Evolutionary conservation across 2,329 filamentous ascomycete species (phyloP).

Genomic region (Colletotrichum lentis): DNA sequence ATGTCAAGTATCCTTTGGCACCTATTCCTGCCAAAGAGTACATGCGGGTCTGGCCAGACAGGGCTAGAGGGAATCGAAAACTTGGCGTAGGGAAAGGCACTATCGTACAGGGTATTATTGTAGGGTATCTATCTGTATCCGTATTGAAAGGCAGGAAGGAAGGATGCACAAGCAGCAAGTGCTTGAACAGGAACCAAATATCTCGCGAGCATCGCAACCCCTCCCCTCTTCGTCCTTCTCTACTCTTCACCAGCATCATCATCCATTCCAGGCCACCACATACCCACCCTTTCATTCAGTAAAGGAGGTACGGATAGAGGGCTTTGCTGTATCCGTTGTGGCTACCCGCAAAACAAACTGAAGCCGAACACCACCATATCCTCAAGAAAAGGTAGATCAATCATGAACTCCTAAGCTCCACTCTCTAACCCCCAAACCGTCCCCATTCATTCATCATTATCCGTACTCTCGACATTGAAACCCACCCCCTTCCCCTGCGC

Average conservation of each 20-base stretch:
- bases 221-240: neutral
- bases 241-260: neutral
- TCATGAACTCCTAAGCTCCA: slow-evolving; percentile 33
- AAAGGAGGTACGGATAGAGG: too few relatives aligned
- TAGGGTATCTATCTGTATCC: too few relatives aligned
- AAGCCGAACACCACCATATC: slow-evolving; percentile 34
- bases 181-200: neutral
- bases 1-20: neutral
- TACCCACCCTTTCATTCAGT: too few relatives aligned
- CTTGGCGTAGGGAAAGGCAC: neutral
- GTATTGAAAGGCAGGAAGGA: neutral
- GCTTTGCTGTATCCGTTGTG: too few relatives aligned
- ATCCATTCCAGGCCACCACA: neutral
- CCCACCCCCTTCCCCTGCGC: neutral
- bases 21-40: neutral
- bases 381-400: slow-evolving; percentile 35
- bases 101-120: too few relatives aligned
- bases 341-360: slow-evolving; percentile 4
- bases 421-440: slow-evolving; percentile 7
- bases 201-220: too few relatives aligned
- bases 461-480: too few relatives aligned
- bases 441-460: neutral
- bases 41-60: neutral
- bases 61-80: neutral
- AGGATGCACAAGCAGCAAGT: slow-evolving; percentile 6